Percentiles rank a stretch among this genome's conserved stretches.
Conservation (phyloP, 2,329 filamentous ascomycete species). For the Diaporthe capsici region DNA sequence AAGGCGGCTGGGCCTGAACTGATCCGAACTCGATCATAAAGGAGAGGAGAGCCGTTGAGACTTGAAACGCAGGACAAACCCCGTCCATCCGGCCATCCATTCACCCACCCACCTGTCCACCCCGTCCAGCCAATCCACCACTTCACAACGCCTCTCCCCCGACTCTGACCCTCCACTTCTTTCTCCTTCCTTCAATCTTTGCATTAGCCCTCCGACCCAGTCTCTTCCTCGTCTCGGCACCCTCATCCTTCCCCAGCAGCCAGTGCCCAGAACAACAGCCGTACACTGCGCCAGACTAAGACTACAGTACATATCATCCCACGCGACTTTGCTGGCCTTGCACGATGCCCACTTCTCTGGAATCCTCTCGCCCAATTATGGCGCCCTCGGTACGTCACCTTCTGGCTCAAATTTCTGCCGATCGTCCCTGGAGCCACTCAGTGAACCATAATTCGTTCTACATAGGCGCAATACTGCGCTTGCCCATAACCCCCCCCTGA, state of each 20-base stretch:
- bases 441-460: constrained; percentile 13
- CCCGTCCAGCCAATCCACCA: neutral
- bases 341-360: constrained; percentile 70
- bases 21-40: constrained; percentile 25
- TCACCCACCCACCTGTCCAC: constrained; percentile 12
- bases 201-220: constrained; percentile 21
- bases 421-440: constrained; percentile 31
- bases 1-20: constrained; percentile 14
- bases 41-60: constrained; percentile 17
- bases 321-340: constrained; percentile 26
- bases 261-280: neutral
- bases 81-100: constrained; percentile 10
- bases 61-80: constrained; percentile 29
- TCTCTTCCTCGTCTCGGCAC: neutral
- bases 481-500: constrained; percentile 18
- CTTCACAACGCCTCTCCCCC: constrained; percentile 1
- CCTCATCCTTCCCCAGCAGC: constrained; percentile 6
- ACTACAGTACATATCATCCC: neutral
- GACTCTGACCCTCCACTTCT: constrained; percentile 16
- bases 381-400: constrained; percentile 69
- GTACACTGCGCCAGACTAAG: constrained; percentile 19
- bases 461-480: constrained; percentile 21
- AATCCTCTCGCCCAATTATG: constrained; percentile 74
- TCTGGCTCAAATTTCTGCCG: constrained; percentile 36
- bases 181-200: constrained; percentile 32